Evolutionary conservation across 495 filamentous ascomycete species (phyloP).

Genomic region (Collariella sp.): DNA sequence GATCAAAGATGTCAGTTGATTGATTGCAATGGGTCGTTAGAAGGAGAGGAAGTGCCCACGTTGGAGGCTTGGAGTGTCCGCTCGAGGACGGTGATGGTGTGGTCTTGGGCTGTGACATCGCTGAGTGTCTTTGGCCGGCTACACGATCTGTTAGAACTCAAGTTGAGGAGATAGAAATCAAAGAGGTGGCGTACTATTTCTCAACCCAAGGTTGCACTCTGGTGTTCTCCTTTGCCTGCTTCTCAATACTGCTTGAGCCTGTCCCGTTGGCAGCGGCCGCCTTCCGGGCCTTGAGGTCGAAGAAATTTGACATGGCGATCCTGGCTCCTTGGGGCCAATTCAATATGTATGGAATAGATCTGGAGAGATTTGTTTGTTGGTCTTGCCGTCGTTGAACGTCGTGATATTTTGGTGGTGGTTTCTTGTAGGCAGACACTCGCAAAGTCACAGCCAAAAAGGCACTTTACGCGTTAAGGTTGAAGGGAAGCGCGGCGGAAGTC

Average conservation of each 20-base stretch:
- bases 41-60: constrained; percentile 35
- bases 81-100: constrained; percentile 86
- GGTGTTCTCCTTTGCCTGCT: constrained; percentile 51
- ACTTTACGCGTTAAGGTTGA: constrained; percentile 15
- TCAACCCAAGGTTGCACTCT: constrained; percentile 92
- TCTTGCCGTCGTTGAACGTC: background rate
- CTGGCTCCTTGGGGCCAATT: background rate
- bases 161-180: background rate
- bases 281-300: constrained; percentile 88
- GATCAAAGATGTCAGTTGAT: background rate
- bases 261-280: constrained; percentile 58
- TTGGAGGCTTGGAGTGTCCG: constrained; percentile 92
- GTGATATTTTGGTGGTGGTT: background rate
- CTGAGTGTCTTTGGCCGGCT: constrained; percentile 88
- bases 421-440: background rate
- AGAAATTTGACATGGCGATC: constrained; percentile 66
- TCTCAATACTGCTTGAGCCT: constrained; percentile 41
- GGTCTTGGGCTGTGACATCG: constrained; percentile 96
- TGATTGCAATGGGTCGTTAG: background rate
- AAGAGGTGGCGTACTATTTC: constrained; percentile 72
- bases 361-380: background rate
- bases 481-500: background rate
- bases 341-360: too few relatives aligned
- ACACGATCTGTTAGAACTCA: constrained; percentile 15
- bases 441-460: background rate